phyloP scores from a whole-genome alignment of 345 rosid species.

The Populus tremula region DNA sequence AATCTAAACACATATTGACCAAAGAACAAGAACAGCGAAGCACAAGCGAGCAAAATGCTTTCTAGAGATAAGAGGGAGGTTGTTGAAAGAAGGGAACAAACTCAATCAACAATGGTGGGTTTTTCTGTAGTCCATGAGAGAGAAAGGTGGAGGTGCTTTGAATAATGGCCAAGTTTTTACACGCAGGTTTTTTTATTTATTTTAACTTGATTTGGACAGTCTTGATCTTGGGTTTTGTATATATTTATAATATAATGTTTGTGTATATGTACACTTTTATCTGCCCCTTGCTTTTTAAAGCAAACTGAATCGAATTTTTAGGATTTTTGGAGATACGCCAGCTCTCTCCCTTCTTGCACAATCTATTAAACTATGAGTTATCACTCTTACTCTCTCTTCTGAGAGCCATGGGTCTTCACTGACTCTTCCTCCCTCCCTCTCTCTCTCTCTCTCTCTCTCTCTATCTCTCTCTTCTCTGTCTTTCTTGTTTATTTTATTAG shows the following conservation, averaged over 20 bases:
- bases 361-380: slow-evolving; percentile 26
- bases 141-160: not conserved
- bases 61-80: not conserved
- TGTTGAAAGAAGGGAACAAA: not conserved
- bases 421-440: slow-evolving; percentile 6
- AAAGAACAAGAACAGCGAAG: slow-evolving; percentile 34
- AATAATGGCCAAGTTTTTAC: not conserved
- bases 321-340: slow-evolving; percentile 75
- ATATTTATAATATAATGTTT: not conserved
- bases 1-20: slow-evolving; percentile 21
- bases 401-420: too few species aligned
- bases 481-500: not conserved
- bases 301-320: slow-evolving; percentile 67
- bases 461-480: slow-evolving; percentile 5
- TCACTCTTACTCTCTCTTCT: not conserved
- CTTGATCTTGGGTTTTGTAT: not conserved
- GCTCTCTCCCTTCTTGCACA: slow-evolving; percentile 33
- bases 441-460: not conserved
- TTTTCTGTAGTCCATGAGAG: not conserved
- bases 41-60: slow-evolving; percentile 37
- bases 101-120: not conserved
- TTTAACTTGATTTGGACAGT: not conserved
- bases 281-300: slow-evolving; percentile 38
- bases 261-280: slow-evolving; percentile 11
- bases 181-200: not conserved